Percentiles rank a stretch among this genome's conserved stretches.
Evolutionary conservation across 116 monocot species (phyloP).

Genomic region (Zostera marina): DNA sequence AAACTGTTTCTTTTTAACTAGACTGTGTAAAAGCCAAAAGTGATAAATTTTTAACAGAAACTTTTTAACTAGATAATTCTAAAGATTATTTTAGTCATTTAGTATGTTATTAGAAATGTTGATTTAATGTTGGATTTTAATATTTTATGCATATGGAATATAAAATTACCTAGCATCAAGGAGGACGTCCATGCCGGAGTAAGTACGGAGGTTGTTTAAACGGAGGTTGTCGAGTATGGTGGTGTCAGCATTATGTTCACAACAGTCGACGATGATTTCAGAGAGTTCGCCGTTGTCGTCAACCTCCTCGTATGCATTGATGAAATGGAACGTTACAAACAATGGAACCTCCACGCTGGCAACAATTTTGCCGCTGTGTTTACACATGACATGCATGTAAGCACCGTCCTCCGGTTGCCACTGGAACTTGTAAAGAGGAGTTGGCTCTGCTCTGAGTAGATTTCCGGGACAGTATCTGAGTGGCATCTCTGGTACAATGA

Average conservation of each 20-base stretch:
- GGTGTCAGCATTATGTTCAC: slow-evolving; percentile 74
- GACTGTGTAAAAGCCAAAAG: too few species aligned
- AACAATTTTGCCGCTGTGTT: slow-evolving; percentile 48
- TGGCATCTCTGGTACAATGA: slow-evolving; percentile 93
- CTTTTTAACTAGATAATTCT: too few species aligned
- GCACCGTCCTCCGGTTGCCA: slow-evolving; percentile 63
- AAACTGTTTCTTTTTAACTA: too few species aligned
- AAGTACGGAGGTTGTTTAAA: slow-evolving; percentile 34
- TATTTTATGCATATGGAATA: too few species aligned
- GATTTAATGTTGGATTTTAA: too few species aligned
- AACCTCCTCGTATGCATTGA: slow-evolving; percentile 74
- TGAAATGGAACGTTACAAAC: slow-evolving; percentile 90
- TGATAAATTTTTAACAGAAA: too few species aligned
- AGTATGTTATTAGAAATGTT: too few species aligned
- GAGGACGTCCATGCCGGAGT: slow-evolving; percentile 29
- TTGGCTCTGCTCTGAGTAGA: slow-evolving; percentile 55
- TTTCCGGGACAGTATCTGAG: slow-evolving; percentile 59
- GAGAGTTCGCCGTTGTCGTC: slow-evolving; percentile 38
- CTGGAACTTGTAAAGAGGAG: slow-evolving; percentile 74
- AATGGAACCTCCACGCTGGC: slow-evolving; percentile 72
- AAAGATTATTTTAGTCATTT: too few species aligned
- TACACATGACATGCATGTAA: slow-evolving; percentile 90
- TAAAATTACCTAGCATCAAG: slow-evolving; percentile 45
- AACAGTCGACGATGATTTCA: slow-evolving; percentile 75
- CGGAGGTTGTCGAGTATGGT: slow-evolving; percentile 56